Percentiles rank a stretch among this genome's conserved stretches.
Conservation (phyloP, 768 basidiomycete species). For the Pisolithus tinctorius region DNA sequence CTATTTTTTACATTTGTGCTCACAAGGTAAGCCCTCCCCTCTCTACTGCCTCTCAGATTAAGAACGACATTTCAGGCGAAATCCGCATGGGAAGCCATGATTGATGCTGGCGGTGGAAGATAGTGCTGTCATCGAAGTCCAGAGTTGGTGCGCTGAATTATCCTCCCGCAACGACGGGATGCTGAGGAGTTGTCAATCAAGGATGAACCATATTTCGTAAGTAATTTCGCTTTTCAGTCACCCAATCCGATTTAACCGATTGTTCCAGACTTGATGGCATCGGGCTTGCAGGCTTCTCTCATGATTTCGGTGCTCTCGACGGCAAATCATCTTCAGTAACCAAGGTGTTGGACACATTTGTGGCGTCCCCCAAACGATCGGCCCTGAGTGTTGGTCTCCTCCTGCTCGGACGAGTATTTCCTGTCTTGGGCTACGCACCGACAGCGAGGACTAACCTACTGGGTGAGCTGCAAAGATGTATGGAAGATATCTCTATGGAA, state of each 20-base stretch:
- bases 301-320: too few relatives aligned
- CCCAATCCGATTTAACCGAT: background rate
- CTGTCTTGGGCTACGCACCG: constrained; percentile 30
- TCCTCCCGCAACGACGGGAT: background rate
- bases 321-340: constrained; percentile 31
- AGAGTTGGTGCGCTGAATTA: constrained; percentile 21
- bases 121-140: constrained; percentile 29
- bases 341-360: constrained; percentile 35
- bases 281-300: constrained; percentile 40
- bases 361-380: constrained; percentile 3
- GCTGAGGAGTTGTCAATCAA: background rate
- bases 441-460: constrained; percentile 28
- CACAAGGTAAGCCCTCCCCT: constrained; percentile 14
- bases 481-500: constrained; percentile 34
- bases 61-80: constrained; percentile 16
- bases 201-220: constrained; percentile 32
- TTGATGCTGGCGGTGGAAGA: constrained; percentile 11
- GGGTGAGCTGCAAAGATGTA: constrained; percentile 26
- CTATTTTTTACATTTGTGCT: constrained; percentile 23
- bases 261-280: constrained; percentile 45
- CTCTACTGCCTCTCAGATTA: background rate
- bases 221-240: background rate
- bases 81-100: background rate
- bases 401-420: constrained; percentile 33
- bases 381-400: constrained; percentile 26